A percentile compares a stretch with the other conserved stretches of the same genome.
Evolutionary conservation across 164 flowering plant species (phyloP).

Genomic region (Protea cynaroides): DNA sequence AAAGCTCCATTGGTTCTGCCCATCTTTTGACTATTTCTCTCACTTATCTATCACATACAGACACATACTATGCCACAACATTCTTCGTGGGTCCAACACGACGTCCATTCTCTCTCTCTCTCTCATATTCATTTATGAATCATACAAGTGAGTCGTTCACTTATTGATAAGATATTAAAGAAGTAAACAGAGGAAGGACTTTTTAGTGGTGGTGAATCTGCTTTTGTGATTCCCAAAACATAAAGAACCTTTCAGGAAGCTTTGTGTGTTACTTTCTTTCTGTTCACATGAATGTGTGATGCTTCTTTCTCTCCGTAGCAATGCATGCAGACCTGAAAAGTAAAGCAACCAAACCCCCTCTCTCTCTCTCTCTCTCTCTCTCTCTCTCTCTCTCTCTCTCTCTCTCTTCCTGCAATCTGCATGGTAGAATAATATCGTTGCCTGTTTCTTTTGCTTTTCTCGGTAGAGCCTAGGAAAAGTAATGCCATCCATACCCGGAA

Average conservation of each 20-base stretch:
- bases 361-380: too few relatives aligned
- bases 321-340: constrained; percentile 17
- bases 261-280: constrained; percentile 6
- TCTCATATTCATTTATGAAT: too few relatives aligned
- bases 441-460: constrained; percentile 20
- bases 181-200: constrained; percentile 1
- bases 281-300: neutral
- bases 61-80: constrained; percentile 13
- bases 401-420: constrained; percentile 13
- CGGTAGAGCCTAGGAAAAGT: neutral
- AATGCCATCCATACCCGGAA: neutral
- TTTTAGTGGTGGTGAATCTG: neutral
- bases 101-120: constrained; percentile 4
- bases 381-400: too few relatives aligned
- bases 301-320: constrained; percentile 24
- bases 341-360: constrained; percentile 17
- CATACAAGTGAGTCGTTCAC: too few relatives aligned
- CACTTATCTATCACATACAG: neutral
- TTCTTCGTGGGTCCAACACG: constrained; percentile 18
- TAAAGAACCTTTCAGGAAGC: constrained; percentile 19
- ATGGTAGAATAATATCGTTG: constrained; percentile 31
- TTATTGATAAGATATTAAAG: too few relatives aligned
- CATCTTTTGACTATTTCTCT: constrained; percentile 27
- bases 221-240: constrained; percentile 30
- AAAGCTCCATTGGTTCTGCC: constrained; percentile 52